phyloP scores from a whole-genome alignment of 495 filamentous ascomycete species.

The Glonium stellatum region DNA sequence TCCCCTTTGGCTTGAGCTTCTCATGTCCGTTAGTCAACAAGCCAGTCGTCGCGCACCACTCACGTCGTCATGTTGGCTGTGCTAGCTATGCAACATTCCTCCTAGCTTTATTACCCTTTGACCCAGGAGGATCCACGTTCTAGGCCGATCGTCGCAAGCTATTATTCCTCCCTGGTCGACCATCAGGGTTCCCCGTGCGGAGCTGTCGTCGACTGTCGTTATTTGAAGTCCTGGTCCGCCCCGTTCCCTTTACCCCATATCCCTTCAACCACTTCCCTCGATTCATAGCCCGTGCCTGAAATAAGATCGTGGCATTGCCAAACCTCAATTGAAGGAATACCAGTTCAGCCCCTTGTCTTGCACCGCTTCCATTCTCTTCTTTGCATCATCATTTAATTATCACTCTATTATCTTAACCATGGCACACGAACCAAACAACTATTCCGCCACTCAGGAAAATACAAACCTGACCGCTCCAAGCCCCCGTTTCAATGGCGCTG shows the following conservation, averaged over 20 bases:
- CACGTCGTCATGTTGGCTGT: not conserved
- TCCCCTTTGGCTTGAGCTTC: not conserved
- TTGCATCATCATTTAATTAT: conserved; percentile 2
- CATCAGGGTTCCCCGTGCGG: conserved; percentile 16
- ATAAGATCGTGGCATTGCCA: too few relatives aligned
- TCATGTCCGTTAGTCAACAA: not conserved
- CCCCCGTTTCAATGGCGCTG: not conserved
- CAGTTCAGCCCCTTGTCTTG: too few relatives aligned
- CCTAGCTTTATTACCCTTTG: not conserved
- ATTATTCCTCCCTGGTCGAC: not conserved
- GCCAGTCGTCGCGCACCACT: not conserved
- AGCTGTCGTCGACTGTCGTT: conserved; percentile 14
- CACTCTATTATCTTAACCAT: conserved; percentile 5
- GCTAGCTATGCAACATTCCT: not conserved
- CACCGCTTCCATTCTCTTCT: not conserved
- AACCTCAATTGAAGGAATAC: too few relatives aligned
- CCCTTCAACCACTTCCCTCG: not conserved
- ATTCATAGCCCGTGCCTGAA: too few relatives aligned
- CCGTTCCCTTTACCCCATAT: conserved; percentile 3
- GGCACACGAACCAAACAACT: conserved; percentile 13
- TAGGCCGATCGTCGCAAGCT: conserved; percentile 3
- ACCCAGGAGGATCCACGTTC: not conserved
- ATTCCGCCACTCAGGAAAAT: conserved; percentile 21
- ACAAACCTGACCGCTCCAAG: conserved; percentile 4
- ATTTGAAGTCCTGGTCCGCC: conserved; percentile 11